Evolutionary conservation across 2,329 filamentous ascomycete genomes (phyloP), one percentile per base, ranked within the genome.

Genomic region (Aspergillaceae sp.): DNA sequence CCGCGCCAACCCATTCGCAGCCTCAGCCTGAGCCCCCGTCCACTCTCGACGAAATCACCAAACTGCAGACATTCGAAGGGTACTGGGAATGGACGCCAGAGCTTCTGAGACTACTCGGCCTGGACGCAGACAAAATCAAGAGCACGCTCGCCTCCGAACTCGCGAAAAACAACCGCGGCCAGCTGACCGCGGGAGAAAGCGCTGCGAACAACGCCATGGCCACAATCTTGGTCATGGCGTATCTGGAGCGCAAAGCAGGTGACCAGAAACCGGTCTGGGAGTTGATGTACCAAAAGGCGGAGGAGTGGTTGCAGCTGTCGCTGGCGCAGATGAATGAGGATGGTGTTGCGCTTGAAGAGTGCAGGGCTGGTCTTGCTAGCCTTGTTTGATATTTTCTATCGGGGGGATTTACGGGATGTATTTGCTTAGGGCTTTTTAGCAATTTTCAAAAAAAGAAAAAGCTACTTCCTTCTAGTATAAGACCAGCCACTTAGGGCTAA

Each of bases 51-150:
- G 52, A 51, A 0, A 56, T 85, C 2, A 77, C 83, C 4, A 54
- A 54, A 0, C 62, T 79, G 3, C 83, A 86, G 58, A 64, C 63
- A 0, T 83, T 80, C 50, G 64, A 74, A 1, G 80, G 80, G 0
- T 69, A 58, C 10, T 83, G 79, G 79, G 41, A 47, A 0, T 71
- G 65, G 61, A 61, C 48, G 0, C 11, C 52, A 0, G 41, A 51
- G 3, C 34, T 64, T 3, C 56, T 63, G 26, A 29, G 41, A 3
- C 11, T 60, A 4, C 29, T 65, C 5, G 53, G 48, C 0, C 30
- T 49, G 5, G 40, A 47, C 27, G 29, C 36, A 34, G 8, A 9
- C 3, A n/a, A 42, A 2, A 32, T 34, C 7, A 41, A 5, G 3
- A 27, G 9, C 1, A 42, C 10, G 7, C 29, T 51, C 3, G 29